Percentiles rank a stretch among this genome's conserved stretches.
Evolutionary conservation across 345 rosid genomes (phyloP).

Genomic region (Gossypium australe): DNA sequence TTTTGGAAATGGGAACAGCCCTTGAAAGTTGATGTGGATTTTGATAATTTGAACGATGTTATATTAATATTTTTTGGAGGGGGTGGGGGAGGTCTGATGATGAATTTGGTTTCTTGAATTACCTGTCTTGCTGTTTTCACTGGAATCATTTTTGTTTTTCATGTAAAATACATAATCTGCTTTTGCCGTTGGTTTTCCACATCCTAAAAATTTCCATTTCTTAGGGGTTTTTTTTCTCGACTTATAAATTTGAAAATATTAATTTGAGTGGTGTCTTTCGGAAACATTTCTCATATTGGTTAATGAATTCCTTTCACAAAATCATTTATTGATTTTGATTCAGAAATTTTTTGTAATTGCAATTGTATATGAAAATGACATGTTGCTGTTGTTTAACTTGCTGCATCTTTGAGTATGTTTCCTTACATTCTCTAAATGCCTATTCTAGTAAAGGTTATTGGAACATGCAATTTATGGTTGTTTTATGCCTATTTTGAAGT

Average conservation of each 20-base stretch:
- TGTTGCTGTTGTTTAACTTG: not conserved
- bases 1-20: not conserved
- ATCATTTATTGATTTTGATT: not conserved
- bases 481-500: not conserved
- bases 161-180: not conserved
- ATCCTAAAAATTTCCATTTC: not conserved
- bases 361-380: not conserved
- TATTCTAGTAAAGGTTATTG: not conserved
- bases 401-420: not conserved
- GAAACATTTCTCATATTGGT: not conserved
- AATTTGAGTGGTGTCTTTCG: not conserved
- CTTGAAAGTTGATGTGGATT: not conserved
- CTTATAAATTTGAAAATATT: not conserved
- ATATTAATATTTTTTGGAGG: too few relatives aligned
- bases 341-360: not conserved
- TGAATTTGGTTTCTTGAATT: not conserved
- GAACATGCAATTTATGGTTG: slow-evolving; percentile 2
- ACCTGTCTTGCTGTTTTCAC: not conserved
- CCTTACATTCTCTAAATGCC: not conserved
- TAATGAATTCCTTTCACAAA: not conserved
- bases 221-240: not conserved
- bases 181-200: not conserved
- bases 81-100: too few relatives aligned
- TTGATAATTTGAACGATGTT: not conserved
- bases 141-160: not conserved